Conservation (phyloP, 2,329 filamentous ascomycete genomes). For the Venturia carpophila region DNA sequence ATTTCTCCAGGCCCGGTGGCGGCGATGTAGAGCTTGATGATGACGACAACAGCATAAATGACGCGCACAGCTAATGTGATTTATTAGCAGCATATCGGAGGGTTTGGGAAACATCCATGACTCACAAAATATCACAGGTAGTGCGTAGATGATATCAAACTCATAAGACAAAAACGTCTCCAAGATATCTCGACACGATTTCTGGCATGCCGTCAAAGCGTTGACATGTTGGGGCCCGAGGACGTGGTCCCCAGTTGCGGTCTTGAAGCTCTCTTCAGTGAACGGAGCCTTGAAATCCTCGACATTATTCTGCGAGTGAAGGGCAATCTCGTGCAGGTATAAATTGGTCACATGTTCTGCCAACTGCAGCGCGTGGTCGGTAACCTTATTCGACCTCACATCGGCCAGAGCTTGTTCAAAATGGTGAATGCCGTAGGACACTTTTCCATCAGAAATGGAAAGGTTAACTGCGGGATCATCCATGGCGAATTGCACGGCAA, state of each 20-base stretch:
- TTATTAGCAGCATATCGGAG: constrained; percentile 3
- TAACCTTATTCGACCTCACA: constrained; percentile 20
- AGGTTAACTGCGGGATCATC: constrained; percentile 45
- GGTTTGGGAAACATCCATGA: constrained; percentile 20
- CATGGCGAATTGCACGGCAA: constrained; percentile 50
- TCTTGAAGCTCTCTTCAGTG: constrained; percentile 35
- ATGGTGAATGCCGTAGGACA: constrained; percentile 47
- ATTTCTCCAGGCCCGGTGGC: constrained; percentile 43
- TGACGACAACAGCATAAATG: constrained; percentile 49
- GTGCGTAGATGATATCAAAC: constrained; percentile 34
- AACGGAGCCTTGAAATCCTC: constrained; percentile 41
- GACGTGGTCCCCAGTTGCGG: constrained; percentile 33
- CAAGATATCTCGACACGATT: constrained; percentile 40
- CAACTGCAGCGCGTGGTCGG: constrained; percentile 24
- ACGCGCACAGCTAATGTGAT: constrained; percentile 40
- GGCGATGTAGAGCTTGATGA: constrained; percentile 54
- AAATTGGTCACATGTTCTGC: constrained; percentile 42
- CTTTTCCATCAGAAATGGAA: constrained; percentile 47
- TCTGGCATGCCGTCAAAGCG: constrained; percentile 40
- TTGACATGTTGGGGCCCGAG: constrained; percentile 41
- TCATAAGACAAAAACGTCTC: constrained; percentile 43
- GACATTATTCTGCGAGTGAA: constrained; percentile 37
- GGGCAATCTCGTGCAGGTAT: constrained; percentile 44
- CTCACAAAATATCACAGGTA: constrained; percentile 41
- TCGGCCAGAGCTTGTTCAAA: constrained; percentile 44